phyloP scores from a whole-genome alignment of 768 basidiomycete species.

The Suillus subluteus region DNA sequence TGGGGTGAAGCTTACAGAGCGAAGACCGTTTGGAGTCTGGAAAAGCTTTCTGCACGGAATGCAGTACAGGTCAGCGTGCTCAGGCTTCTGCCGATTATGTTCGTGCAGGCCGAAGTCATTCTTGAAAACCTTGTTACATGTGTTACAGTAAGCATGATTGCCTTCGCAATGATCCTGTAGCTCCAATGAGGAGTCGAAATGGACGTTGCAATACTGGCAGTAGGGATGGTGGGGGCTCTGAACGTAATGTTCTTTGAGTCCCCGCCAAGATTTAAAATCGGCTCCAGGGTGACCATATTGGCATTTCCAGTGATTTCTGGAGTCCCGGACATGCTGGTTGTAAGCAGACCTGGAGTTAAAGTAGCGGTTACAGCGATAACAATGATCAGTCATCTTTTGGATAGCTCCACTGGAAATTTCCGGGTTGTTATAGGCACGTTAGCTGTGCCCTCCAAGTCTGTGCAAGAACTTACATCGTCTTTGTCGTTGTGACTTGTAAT shows the following conservation, averaged over 20 bases:
- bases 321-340: conserved; percentile 40
- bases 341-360: conserved; percentile 36
- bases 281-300: conserved; percentile 34
- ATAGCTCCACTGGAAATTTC: neutral
- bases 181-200: conserved; percentile 39
- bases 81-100: conserved; percentile 45
- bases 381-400: no score
- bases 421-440: neutral
- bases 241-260: conserved; percentile 53
- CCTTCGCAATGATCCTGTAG: conserved; percentile 46
- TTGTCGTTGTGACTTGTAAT: neutral
- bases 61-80: conserved; percentile 50
- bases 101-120: conserved; percentile 43
- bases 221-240: conserved; percentile 52
- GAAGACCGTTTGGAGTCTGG: conserved; percentile 25
- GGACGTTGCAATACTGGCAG: conserved; percentile 54
- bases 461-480: neutral
- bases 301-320: conserved; percentile 48
- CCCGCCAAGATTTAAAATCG: conserved; percentile 46
- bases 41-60: conserved; percentile 47
- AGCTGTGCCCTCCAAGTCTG: neutral
- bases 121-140: conserved; percentile 47
- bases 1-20: conserved; percentile 12
- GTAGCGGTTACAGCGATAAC: conserved; percentile 12
- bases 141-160: conserved; percentile 45